Conservation (phyloP, 2,329 filamentous ascomycete genomes). For the Cadophora sp. region DNA sequence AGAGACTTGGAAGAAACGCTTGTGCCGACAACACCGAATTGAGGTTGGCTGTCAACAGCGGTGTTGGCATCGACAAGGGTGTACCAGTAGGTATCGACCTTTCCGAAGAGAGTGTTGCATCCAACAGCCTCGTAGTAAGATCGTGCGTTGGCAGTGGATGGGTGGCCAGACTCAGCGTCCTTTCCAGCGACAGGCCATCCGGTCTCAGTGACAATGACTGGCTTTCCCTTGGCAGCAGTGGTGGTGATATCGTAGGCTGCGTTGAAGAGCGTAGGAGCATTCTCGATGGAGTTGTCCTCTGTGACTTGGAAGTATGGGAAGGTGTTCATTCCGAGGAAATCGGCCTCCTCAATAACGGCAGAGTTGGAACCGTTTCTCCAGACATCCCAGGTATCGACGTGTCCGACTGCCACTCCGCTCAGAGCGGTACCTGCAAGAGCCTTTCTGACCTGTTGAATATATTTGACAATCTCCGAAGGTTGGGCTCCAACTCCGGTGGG, state of each 20-base stretch:
- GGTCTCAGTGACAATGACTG: constrained; percentile 19
- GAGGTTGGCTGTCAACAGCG: constrained; percentile 10
- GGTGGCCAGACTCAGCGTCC: neutral
- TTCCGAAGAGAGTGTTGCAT: constrained; percentile 22
- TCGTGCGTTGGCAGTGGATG: constrained; percentile 14
- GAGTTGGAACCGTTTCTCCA: constrained; percentile 75
- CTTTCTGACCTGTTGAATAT: constrained; percentile 72
- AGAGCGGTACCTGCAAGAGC: constrained; percentile 68
- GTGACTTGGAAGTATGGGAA: constrained; percentile 72
- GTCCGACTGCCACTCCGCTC: constrained; percentile 67
- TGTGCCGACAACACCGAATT: constrained; percentile 21
- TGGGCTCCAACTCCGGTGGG: constrained; percentile 56
- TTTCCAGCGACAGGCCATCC: constrained; percentile 20
- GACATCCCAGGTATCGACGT: constrained; percentile 87
- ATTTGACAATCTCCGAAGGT: constrained; percentile 66
- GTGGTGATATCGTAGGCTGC: constrained; percentile 9
- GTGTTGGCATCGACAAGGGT: constrained; percentile 22
- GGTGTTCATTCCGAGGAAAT: constrained; percentile 83
- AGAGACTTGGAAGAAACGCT: constrained; percentile 11
- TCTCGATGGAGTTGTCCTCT: constrained; percentile 16
- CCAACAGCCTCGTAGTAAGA: constrained; percentile 19
- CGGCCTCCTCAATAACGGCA: constrained; percentile 69
- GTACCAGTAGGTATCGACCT: constrained; percentile 23
- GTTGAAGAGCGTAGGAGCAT: constrained; percentile 18
- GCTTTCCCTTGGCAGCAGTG: constrained; percentile 19